Conservation (phyloP, 305 asterid species). For the Ajuga reptans region DNA sequence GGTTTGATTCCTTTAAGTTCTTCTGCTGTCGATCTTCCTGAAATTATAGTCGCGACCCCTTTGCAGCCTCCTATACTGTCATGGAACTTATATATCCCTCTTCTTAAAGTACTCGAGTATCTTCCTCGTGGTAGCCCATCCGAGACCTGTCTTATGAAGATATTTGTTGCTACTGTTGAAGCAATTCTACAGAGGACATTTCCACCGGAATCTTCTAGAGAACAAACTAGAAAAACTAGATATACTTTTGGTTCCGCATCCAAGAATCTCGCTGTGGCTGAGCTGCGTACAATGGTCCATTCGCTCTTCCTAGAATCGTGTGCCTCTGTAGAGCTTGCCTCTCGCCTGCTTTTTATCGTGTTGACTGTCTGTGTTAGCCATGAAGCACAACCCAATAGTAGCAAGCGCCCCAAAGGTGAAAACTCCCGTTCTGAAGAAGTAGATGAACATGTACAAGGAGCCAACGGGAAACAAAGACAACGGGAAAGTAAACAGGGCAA, state of each 20-base stretch:
- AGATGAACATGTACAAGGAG: constrained; percentile 33
- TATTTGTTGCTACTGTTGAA: constrained; percentile 96
- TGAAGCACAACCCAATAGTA: constrained; percentile 73
- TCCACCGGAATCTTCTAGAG: constrained; percentile 73
- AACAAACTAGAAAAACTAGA: constrained; percentile 70
- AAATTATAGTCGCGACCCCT: constrained; percentile 86
- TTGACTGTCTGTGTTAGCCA: constrained; percentile 91
- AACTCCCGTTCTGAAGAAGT: constrained; percentile 33
- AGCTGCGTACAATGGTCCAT: constrained; percentile 93
- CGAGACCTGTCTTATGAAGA: constrained; percentile 94
- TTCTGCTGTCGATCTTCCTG: constrained; percentile 93
- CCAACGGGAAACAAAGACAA: constrained; percentile 38
- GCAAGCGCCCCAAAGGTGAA: constrained; percentile 70
- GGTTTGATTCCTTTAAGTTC: constrained; percentile 95
- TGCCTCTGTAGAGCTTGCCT: constrained; percentile 79
- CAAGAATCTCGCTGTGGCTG: constrained; percentile 93
- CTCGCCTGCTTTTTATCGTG: constrained; percentile 95
- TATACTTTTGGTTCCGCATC: constrained; percentile 70
- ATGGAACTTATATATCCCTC: constrained; percentile 89
- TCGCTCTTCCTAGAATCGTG: constrained; percentile 79
- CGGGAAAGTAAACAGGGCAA: constrained; percentile 41
- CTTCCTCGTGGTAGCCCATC: constrained; percentile 99
- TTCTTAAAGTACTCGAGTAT: constrained; percentile 91
- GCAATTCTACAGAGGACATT: constrained; percentile 91
- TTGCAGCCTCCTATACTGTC: constrained; percentile 87